A percentile compares a stretch with the other conserved stretches of the same genome.
phyloP scores from a whole-genome alignment of 805 yeast genomes.

The Cephaloascus albidus region DNA sequence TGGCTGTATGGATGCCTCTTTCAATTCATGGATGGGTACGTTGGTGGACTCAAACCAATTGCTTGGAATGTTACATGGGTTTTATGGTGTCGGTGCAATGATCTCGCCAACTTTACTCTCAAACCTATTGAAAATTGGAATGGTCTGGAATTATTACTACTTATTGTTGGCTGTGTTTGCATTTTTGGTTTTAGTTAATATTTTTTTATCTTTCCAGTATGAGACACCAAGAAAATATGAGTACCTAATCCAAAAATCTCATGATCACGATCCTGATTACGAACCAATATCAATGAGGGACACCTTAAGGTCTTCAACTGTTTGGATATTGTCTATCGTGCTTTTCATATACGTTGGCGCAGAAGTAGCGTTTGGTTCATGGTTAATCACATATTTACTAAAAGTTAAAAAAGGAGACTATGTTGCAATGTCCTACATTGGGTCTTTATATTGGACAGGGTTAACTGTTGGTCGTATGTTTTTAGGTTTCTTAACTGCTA shows the following conservation, averaged over 20 bases:
- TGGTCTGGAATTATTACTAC: constrained; percentile 38
- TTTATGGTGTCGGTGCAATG: constrained; percentile 45
- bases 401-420: constrained; percentile 28
- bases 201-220: constrained; percentile 20
- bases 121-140: constrained; percentile 22
- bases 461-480: constrained; percentile 38
- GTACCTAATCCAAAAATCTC: constrained; percentile 11
- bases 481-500: constrained; percentile 40
- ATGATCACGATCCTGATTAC: constrained; percentile 8
- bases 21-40: constrained; percentile 44
- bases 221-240: constrained; percentile 37
- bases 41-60: constrained; percentile 38
- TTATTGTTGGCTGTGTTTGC: constrained; percentile 20
- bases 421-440: constrained; percentile 31
- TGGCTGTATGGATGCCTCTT: constrained; percentile 47
- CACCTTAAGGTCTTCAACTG: constrained; percentile 18
- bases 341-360: constrained; percentile 43
- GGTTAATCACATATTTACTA: constrained; percentile 39
- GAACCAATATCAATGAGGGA: constrained; percentile 8
- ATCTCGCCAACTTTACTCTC: constrained; percentile 39
- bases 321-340: constrained; percentile 29
- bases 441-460: constrained; percentile 43
- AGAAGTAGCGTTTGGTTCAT: constrained; percentile 43
- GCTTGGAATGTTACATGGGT: constrained; percentile 42
- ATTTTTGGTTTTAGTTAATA: constrained; percentile 10